Evolutionary conservation across 306 rosid species (phyloP), one percentile per base, ranked within the genome.

Genomic region (Arachis hypogaea): DNA sequence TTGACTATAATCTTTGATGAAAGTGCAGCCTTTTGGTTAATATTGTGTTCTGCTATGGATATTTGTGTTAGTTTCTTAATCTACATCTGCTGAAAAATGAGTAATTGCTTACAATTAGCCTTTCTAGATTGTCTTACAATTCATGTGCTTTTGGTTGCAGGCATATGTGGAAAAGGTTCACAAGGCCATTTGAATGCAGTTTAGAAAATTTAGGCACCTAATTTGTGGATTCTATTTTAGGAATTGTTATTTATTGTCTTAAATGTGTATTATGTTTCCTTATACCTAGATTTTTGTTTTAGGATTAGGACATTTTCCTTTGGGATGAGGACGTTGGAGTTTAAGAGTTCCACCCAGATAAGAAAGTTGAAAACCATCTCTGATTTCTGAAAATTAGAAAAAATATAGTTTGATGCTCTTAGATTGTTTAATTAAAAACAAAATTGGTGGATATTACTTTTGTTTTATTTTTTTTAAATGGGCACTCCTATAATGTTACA

Each of bases 271-370:
- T 68, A 11, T 69, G 79, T 11, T 55, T 72, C 59, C 54, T 18
- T 60, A 29, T 49, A 67, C 71, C 45, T 50, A 42, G 64, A 69
- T 2, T 6, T 11, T 61, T 67, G 36, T 30, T 30, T 14, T 14
- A 14, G 14, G 14, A 94, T 80, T 60, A 76, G 64, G 88, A 94
- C 78, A 75, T 94, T 77, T 94, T 94, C 83, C 97, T 94, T 29
- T 94, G 98, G 98, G 98, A 94, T 49, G 98, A 94, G 78, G 98
- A 94, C 83, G 90, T 94, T 54, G 98, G 98, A 78, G 95, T 94
- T 1, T 89, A 94, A 9, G 2, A 79, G 81, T 14, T 14, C 14
- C 14, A 14, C 14, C 14, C 14, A 33, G 14, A 14, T 14, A 14
- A 14, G 14, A 14, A 14, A 14, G 14, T 14, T 14, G 55, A 43